Evolutionary conservation across 768 basidiomycete species (phyloP).

Genomic region (Crassisporium funariophilum): DNA sequence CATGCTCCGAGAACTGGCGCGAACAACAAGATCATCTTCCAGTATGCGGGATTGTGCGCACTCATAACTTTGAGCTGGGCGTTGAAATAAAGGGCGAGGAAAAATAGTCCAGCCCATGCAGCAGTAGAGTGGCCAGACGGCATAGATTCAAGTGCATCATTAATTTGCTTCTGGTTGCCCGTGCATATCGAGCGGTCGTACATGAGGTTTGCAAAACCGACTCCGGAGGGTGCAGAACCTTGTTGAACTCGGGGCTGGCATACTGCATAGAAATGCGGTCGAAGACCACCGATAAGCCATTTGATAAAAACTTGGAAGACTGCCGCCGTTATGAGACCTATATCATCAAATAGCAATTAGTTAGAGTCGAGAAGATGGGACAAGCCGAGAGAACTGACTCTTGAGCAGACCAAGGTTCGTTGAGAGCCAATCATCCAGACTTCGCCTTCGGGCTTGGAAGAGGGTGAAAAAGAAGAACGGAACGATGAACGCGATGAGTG

Average conservation of each 20-base stretch:
- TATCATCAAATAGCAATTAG: background rate
- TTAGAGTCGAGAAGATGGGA: background rate
- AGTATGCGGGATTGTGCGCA: constrained; percentile 62
- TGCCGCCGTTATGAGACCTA: constrained; percentile 33
- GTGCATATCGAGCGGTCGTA: constrained; percentile 57
- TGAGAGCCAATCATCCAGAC: constrained; percentile 46
- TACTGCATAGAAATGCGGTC: constrained; percentile 54
- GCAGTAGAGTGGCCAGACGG: constrained; percentile 62
- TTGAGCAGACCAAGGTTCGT: constrained; percentile 57
- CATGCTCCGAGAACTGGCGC: constrained; percentile 56
- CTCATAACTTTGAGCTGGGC: constrained; percentile 61
- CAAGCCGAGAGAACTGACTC: constrained; percentile 45
- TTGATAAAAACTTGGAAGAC: constrained; percentile 53
- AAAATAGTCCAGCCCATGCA: constrained; percentile 57
- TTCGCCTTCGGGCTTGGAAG: constrained; percentile 54
- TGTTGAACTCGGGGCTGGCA: constrained; percentile 46
- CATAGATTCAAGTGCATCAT: constrained; percentile 58
- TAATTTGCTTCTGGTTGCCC: constrained; percentile 54
- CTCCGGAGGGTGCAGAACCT: constrained; percentile 34
- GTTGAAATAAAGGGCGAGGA: constrained; percentile 48
- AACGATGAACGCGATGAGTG: constrained; percentile 53
- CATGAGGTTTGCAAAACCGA: constrained; percentile 51
- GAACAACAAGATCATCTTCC: constrained; percentile 63
- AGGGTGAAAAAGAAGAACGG: constrained; percentile 58
- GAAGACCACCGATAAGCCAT: constrained; percentile 52